Base-by-base conservation (phyloP, 192 early-diverging fungal genomes). In the Coemansia sp. region DNA sequence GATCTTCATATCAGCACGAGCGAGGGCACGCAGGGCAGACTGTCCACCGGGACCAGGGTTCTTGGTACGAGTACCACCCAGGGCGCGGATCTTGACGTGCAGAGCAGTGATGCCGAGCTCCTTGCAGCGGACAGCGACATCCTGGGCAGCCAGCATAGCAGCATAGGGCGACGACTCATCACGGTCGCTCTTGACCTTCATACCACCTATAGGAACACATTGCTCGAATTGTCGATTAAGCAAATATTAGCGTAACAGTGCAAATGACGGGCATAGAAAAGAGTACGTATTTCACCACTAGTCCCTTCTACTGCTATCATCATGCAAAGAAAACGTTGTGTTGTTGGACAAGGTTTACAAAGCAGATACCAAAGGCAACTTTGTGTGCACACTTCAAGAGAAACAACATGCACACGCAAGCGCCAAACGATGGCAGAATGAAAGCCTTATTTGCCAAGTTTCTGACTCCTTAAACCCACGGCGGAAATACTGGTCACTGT, bases 121-220 rank as follows among this genome's bases (percentile, higher is more conserved):
- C 88, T 95, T 94, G 91, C 96, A 98, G 86, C 93, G 93, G 62
- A 78, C 89, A 58, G 95, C 95, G 79, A 97, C 97, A 81, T 99
- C 95, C 87, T 98, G 96, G 67, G 95, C 91, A 62, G 97, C 97
- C 85, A 99, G 89, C 97, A 99, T 98, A 71, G 97, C 96, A 63
- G 97, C 97, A 84, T 99, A 99, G 65, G 97, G 94, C 67, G 97
- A 97, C 55, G 96, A 94, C 84, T 99, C 97, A 83, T 99, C 97
- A 88, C 97, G 96, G 84, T 99, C 97, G 56, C 95, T 92, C 92
- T 99, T 99, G 79, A 99, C 97, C 89, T 95, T 98, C 97, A 99
- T 99, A 69, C 97, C 97, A 88, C 95, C 95, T 95, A 71, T 45
- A 67, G 19, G 30, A 54, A 31, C 6, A n/a, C n/a, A n/a, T n/a